phyloP scores from a whole-genome alignment of 768 basidiomycete genomes.

The Lactarius sp. region DNA sequence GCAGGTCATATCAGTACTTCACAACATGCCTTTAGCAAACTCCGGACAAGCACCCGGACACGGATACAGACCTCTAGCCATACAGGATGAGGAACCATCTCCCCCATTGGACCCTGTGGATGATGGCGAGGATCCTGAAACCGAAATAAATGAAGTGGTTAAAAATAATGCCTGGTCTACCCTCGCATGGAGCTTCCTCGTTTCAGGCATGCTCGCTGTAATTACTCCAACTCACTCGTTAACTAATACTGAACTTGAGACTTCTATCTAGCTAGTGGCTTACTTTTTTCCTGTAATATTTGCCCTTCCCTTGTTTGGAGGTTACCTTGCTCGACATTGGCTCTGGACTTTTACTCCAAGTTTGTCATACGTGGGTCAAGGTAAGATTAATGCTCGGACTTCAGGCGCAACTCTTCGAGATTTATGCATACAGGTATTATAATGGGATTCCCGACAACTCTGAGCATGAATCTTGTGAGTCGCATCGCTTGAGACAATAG shows the following conservation, averaged over 20 bases:
- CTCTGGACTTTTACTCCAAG: conserved; percentile 92
- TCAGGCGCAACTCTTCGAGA: not conserved
- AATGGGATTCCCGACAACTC: conserved; percentile 93
- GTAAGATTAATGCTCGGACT: conserved; percentile 33
- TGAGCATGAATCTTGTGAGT: conserved; percentile 86
- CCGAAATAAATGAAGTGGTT: conserved; percentile 43
- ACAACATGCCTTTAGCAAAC: conserved; percentile 61
- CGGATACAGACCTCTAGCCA: conserved; percentile 48
- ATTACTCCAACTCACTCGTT: conserved; percentile 27
- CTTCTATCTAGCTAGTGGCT: conserved; percentile 58
- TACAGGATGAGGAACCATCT: conserved; percentile 31
- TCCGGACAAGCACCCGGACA: conserved; percentile 48
- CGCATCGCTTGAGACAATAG: not conserved
- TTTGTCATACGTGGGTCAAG: conserved; percentile 90
- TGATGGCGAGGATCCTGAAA: conserved; percentile 28
- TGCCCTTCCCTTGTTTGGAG: conserved; percentile 81
- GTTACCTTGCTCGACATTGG: conserved; percentile 80
- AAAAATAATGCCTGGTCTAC: conserved; percentile 72
- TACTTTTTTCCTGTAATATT: conserved; percentile 90
- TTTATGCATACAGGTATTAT: conserved; percentile 62
- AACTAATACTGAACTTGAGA: not conserved
- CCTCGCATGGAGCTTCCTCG: conserved; percentile 71
- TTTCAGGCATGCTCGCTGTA: conserved; percentile 74
- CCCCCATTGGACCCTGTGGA: conserved; percentile 12
- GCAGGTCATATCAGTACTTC: conserved; percentile 87